These are phyloP conservation scores for Gymnopus androsaceus DNA, from an alignment of 1,284 basidiomycete species.

Conservation along the genomic window DNA sequence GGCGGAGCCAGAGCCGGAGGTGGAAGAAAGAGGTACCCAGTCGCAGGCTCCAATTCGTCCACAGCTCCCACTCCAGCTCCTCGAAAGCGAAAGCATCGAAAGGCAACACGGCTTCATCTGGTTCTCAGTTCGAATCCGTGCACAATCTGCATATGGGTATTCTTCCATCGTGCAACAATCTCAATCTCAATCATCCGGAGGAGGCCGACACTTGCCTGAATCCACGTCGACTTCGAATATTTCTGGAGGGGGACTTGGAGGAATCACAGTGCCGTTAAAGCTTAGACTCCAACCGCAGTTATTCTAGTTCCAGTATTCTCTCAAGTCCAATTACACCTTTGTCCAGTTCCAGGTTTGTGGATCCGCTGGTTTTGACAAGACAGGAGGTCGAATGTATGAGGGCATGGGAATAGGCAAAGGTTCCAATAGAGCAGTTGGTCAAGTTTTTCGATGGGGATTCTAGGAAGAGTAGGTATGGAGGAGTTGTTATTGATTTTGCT, in stretches of 20 bases:
- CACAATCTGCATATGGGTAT: constrained; percentile 54
- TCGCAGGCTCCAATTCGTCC: constrained; percentile 43
- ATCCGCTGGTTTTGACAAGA: constrained; percentile 67
- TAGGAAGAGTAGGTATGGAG: no score
- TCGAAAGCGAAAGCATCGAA: constrained; percentile 15
- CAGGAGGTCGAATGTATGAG: constrained; percentile 50
- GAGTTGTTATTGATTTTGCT: no score
- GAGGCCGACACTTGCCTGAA: no score
- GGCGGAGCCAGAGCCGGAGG: no score
- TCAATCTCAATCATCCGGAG: no score
- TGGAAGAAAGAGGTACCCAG: constrained; percentile 76
- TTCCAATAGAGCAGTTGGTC: constrained; percentile 74
- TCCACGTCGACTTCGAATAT: no score
- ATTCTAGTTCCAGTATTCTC: neutral
- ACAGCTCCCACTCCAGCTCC: constrained; percentile 32
- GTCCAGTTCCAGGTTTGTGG: constrained; percentile 55
- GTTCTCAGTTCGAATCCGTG: constrained; percentile 39
- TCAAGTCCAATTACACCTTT: no score
- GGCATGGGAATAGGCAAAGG: constrained; percentile 50
- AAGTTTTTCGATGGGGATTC: constrained; percentile 79
- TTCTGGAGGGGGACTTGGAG: no score
- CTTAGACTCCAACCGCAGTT: constrained; percentile 1
- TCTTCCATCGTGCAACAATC: constrained; percentile 33
- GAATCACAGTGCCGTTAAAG: neutral
- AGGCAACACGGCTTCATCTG: neutral